Conservation (phyloP, 768 basidiomycete species). For the Podaxis sp. region DNA sequence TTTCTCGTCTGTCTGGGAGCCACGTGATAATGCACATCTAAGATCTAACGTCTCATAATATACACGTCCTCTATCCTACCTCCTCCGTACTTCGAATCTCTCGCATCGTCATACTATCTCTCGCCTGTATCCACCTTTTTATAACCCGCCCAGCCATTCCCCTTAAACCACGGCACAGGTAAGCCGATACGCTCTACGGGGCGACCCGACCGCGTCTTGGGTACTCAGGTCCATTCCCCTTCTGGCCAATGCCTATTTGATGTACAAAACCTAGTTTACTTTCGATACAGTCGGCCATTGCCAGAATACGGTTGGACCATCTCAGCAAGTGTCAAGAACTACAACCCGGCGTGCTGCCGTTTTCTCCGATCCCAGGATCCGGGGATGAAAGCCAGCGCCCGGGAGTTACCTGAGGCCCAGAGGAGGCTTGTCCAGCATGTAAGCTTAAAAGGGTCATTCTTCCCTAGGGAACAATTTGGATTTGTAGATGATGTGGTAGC, state of each 20-base stretch:
- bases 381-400: conserved; percentile 26
- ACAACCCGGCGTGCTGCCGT: conserved; percentile 54
- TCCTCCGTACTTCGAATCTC: too few relatives aligned
- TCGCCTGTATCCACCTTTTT: too few relatives aligned
- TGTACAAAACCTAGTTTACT: conserved; percentile 44
- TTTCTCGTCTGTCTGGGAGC: too few relatives aligned
- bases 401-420: conserved; percentile 32
- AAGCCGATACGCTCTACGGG: too few relatives aligned
- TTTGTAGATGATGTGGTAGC: conserved; percentile 55
- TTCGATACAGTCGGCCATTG: conserved; percentile 48
- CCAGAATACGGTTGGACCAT: conserved; percentile 59
- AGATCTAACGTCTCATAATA: too few relatives aligned
- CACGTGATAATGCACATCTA: too few relatives aligned
- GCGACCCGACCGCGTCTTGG: too few relatives aligned
- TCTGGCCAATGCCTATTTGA: conserved; percentile 35
- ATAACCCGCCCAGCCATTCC: too few relatives aligned
- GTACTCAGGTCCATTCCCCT: too few relatives aligned
- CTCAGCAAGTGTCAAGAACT: conserved; percentile 48
- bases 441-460: conserved; percentile 56
- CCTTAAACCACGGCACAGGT: too few relatives aligned
- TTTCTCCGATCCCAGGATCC: conserved; percentile 42
- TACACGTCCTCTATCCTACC: too few relatives aligned
- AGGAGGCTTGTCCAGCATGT: conserved; percentile 30
- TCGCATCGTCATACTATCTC: too few relatives aligned
- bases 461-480: conserved; percentile 52